Conservation (phyloP, 1,284 basidiomycete species). For the Leucocoprinus gongylophorus region DNA sequence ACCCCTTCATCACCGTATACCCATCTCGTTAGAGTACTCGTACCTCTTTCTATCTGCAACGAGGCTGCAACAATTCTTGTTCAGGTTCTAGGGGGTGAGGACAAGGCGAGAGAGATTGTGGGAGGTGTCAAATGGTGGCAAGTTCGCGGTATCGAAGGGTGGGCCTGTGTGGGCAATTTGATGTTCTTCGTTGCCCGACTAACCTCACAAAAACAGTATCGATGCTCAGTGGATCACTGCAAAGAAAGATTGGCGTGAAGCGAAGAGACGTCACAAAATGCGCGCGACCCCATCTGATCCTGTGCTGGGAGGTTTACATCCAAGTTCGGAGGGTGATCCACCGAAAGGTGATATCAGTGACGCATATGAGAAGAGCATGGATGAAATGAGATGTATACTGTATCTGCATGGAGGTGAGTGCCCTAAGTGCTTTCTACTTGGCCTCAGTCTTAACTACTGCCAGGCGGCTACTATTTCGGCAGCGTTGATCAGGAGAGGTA, state of each 20-base stretch:
- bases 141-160: conserved; percentile 75
- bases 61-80: conserved; percentile 75
- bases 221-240: conserved; percentile 89
- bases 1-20: conserved; percentile 90
- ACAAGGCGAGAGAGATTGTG: conserved; percentile 64
- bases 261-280: conserved; percentile 48
- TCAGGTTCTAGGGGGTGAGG: conserved; percentile 78
- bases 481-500: conserved; percentile 74
- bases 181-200: background rate
- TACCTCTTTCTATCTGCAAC: conserved; percentile 73
- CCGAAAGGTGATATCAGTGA: conserved; percentile 23
- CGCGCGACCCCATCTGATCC: conserved; percentile 30
- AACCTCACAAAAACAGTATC: conserved; percentile 40
- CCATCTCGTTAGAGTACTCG: conserved; percentile 65
- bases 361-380: conserved; percentile 64
- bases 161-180: conserved; percentile 15
- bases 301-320: conserved; percentile 11
- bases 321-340: conserved; percentile 10
- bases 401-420: conserved; percentile 71
- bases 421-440: background rate
- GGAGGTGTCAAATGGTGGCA: conserved; percentile 98
- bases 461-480: conserved; percentile 78
- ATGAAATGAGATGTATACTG: conserved; percentile 80
- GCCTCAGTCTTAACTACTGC: conserved; percentile 1
- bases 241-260: conserved; percentile 64